Evolutionary conservation across 2,329 filamentous ascomycete genomes (phyloP).

Genomic region (Corinectria fuckeliana): DNA sequence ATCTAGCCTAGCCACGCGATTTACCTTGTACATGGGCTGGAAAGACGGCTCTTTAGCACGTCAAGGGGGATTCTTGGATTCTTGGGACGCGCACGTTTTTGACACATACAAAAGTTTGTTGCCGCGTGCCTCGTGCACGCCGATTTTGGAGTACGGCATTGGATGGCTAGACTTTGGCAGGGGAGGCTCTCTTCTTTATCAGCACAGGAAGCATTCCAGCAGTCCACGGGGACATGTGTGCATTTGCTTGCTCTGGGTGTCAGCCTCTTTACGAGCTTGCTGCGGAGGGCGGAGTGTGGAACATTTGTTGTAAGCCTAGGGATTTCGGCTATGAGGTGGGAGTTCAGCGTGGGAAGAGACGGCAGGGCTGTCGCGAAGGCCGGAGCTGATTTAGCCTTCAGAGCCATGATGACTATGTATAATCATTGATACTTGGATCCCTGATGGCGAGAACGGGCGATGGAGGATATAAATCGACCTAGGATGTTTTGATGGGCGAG

Average conservation of each 20-base stretch:
- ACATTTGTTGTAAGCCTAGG: constrained; percentile 15
- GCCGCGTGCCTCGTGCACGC: constrained; percentile 1
- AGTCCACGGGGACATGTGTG: neutral
- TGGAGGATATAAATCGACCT: constrained; percentile 2
- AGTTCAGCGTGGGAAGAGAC: constrained; percentile 4
- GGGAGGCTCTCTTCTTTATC: constrained; percentile 13
- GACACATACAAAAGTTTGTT: constrained; percentile 11
- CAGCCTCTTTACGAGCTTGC: neutral
- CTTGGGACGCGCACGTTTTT: constrained; percentile 10
- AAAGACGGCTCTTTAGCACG: constrained; percentile 3
- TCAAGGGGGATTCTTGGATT: constrained; percentile 4
- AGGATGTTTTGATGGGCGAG: neutral
- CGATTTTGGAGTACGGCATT: constrained; percentile 22
- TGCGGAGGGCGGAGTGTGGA: neutral
- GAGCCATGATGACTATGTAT: constrained; percentile 12
- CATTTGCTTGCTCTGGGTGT: neutral
- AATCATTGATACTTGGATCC: constrained; percentile 4
- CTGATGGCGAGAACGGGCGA: neutral
- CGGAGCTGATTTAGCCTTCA: neutral
- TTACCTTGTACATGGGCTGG: constrained; percentile 7
- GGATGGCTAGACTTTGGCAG: constrained; percentile 19
- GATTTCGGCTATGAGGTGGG: neutral
- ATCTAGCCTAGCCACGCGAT: neutral
- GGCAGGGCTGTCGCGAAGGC: neutral
- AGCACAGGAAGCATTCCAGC: constrained; percentile 4